A percentile compares a stretch with the other conserved stretches of the same genome.
Conservation (phyloP, 371 early-diverging fungal species). For the Mortierella sp. region DNA sequence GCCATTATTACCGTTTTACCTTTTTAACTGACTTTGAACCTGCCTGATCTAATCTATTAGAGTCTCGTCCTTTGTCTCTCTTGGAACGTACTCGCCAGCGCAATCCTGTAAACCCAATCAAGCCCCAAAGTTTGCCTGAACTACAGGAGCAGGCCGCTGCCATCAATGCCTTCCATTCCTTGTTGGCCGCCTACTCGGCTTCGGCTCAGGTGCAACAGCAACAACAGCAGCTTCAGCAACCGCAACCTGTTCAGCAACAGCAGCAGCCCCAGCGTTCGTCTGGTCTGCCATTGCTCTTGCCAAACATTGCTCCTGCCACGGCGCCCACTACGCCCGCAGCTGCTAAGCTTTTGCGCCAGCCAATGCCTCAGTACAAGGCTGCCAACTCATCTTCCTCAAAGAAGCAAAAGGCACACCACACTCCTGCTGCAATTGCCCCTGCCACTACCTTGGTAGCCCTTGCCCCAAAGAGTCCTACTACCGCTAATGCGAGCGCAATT, state of each 20-base stretch:
- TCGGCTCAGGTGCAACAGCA: constrained; percentile 49
- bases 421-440: constrained; percentile 24
- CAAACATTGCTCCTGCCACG: constrained; percentile 59
- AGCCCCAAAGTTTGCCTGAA: constrained; percentile 35
- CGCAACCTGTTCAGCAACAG: constrained; percentile 53
- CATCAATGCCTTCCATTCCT: constrained; percentile 57
- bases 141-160: constrained; percentile 56
- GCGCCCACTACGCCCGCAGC: constrained; percentile 61
- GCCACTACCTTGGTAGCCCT: constrained; percentile 22
- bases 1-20: too few relatives aligned
- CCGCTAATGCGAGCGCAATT: constrained; percentile 38
- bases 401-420: constrained; percentile 33
- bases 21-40: not conserved
- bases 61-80: constrained; percentile 50
- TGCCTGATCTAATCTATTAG: constrained; percentile 10
- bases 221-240: constrained; percentile 58
- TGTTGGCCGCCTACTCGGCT: constrained; percentile 57
- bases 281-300: constrained; percentile 55
- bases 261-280: constrained; percentile 49
- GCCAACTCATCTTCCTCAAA: constrained; percentile 21
- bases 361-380: constrained; percentile 56
- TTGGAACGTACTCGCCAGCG: constrained; percentile 56
- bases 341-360: constrained; percentile 59
- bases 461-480: constrained; percentile 52
- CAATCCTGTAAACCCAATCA: constrained; percentile 34